Evolutionary conservation across 768 basidiomycete genomes (phyloP).

Genomic region (Astraeus odoratus): DNA sequence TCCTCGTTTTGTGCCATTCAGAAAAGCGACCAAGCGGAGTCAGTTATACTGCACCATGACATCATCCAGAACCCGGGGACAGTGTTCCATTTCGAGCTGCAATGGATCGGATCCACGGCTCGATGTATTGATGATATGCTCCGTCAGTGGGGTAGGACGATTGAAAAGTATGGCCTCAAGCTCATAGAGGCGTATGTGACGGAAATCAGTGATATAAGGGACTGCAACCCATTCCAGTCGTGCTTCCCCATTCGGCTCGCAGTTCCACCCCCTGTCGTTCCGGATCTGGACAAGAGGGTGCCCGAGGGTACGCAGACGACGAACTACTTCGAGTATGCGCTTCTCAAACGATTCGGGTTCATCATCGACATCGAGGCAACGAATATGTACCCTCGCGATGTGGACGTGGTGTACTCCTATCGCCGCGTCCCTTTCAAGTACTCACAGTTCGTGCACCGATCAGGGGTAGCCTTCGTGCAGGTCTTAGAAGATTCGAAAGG

Average conservation of each 20-base stretch:
- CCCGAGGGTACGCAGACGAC: slow-evolving; percentile 58
- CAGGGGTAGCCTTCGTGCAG: slow-evolving; percentile 87
- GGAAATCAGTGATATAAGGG: slow-evolving; percentile 81
- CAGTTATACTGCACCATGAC: slow-evolving; percentile 86
- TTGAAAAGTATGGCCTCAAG: slow-evolving; percentile 85
- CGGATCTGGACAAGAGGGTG: slow-evolving; percentile 59
- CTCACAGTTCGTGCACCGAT: slow-evolving; percentile 89
- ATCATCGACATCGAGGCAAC: slow-evolving; percentile 79
- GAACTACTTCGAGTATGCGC: slow-evolving; percentile 76
- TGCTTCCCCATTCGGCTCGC: slow-evolving; percentile 80
- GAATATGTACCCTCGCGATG: slow-evolving; percentile 66
- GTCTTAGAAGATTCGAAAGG: slow-evolving; percentile 74
- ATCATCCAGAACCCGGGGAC: slow-evolving; percentile 92
- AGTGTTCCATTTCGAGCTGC: slow-evolving; percentile 94
- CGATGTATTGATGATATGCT: slow-evolving; percentile 86
- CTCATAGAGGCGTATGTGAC: slow-evolving; percentile 92
- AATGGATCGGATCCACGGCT: slow-evolving; percentile 95
- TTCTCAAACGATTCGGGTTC: slow-evolving; percentile 73
- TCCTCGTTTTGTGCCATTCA: slow-evolving; percentile 22
- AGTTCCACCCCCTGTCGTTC: slow-evolving; percentile 63
- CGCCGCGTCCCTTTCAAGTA: slow-evolving; percentile 69
- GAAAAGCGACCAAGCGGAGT: slow-evolving; percentile 84
- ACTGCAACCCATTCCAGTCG: slow-evolving; percentile 86
- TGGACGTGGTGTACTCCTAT: slow-evolving; percentile 88
- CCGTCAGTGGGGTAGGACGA: slow-evolving; percentile 70